These are phyloP conservation scores for Actinomucor elegans DNA, from an alignment of 371 early-diverging fungal genomes.

Conservation along the genomic window DNA sequence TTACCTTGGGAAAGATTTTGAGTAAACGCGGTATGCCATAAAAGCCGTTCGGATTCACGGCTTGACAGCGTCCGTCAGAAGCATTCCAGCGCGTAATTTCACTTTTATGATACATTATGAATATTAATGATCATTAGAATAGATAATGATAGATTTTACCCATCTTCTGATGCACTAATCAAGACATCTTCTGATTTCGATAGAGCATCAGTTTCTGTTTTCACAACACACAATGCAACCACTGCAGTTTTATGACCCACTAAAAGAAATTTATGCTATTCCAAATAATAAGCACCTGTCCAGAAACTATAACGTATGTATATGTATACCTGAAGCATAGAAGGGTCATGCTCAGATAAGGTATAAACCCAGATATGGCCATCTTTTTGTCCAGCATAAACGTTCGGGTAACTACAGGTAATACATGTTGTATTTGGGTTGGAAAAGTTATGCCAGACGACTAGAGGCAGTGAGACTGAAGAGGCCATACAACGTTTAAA, in stretches of 20 bases:
- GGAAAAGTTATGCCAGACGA: conserved; percentile 43
- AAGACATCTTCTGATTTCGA: conserved; percentile 55
- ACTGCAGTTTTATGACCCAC: conserved; percentile 61
- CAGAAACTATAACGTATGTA: too few species aligned
- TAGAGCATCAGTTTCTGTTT: conserved; percentile 49
- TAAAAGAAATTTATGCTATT: conserved; percentile 51
- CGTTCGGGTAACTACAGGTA: conserved; percentile 31
- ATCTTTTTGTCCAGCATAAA: conserved; percentile 60
- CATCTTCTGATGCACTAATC: conserved; percentile 67
- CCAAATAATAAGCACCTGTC: too few species aligned
- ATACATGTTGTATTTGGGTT: conserved; percentile 44
- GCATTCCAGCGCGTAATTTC: conserved; percentile 74
- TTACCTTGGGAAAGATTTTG: conserved; percentile 41
- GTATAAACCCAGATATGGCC: conserved; percentile 62
- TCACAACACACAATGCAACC: conserved; percentile 51
- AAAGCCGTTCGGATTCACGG: conserved; percentile 59
- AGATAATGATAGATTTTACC: too few species aligned
- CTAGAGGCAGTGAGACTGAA: conserved; percentile 41
- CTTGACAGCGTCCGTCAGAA: conserved; percentile 70
- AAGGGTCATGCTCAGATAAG: background rate
- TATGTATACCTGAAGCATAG: background rate
- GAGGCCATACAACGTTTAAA: conserved; percentile 29
- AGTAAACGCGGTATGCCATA: conserved; percentile 56
- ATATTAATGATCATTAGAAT: too few species aligned
- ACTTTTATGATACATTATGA: conserved; percentile 28